A percentile compares a stretch with the other conserved stretches of the same genome.
These are phyloP conservation scores for Penicillium sumatraense DNA, from an alignment of 2,329 filamentous ascomycete species.

Conservation along the genomic window DNA sequence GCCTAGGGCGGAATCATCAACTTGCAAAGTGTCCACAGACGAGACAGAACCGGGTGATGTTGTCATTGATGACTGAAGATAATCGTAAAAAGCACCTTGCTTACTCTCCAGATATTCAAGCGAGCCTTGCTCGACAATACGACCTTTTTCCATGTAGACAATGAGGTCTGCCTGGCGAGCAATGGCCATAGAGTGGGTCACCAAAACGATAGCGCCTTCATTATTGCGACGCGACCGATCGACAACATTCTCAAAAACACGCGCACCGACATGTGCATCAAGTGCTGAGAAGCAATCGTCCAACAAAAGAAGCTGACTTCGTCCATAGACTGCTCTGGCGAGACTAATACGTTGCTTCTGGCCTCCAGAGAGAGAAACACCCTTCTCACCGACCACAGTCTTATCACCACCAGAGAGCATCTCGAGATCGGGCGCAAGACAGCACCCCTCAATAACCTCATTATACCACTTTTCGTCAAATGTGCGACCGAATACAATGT, in stretches of 20 bases:
- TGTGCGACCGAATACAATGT: not conserved
- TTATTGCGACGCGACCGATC: not conserved
- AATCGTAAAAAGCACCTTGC: not conserved
- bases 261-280: slow-evolving; percentile 5
- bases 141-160: not conserved
- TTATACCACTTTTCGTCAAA: not conserved
- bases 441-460: not conserved
- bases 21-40: not conserved
- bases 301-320: slow-evolving; percentile 5
- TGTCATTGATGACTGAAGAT: not conserved
- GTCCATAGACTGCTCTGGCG: slow-evolving; percentile 14
- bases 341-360: slow-evolving; percentile 43
- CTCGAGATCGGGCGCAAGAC: not conserved
- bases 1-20: not conserved
- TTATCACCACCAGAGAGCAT: slow-evolving; percentile 30
- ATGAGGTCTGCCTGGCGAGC: not conserved
- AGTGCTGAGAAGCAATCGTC: slow-evolving; percentile 13
- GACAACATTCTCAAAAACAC: slow-evolving; percentile 5
- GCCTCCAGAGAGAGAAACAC: slow-evolving; percentile 48
- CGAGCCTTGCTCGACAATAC: not conserved
- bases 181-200: not conserved
- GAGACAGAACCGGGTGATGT: not conserved
- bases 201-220: not conserved
- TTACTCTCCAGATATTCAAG: not conserved
- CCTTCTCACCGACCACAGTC: slow-evolving; percentile 48